Base-by-base conservation (phyloP, 768 basidiomycete genomes). In the Baorangia bicolor region DNA sequence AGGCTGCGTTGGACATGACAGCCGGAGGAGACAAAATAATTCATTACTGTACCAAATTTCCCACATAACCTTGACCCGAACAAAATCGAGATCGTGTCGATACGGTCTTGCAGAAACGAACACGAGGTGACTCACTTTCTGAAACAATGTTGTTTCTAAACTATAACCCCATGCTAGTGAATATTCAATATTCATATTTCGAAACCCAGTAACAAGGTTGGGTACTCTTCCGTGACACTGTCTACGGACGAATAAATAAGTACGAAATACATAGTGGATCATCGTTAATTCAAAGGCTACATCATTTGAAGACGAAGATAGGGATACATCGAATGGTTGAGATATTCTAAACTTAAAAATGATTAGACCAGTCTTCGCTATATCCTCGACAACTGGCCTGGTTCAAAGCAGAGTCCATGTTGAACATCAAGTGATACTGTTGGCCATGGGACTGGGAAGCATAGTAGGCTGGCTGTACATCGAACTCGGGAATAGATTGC, bases 1-100 rank as follows among this genome's bases (percentile, higher is more conserved):
- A 78, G 48, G 72, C 73, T 55, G 64, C 66, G 56, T 74, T 71
- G 37, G 75, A 72, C 80, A 78, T 71, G 58, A n/a, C 53, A 27
- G 34, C 11, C 1, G 4, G 20, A 43, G n/a, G 51, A 18, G 49
- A 33, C 47, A 37, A 30, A 44, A 23, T 23, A 20, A 27, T 25
- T 14, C 23, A 30, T 49, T 34, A 16, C 41, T 2, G 14, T 23
- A 12, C 4, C 38, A 18, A 42, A 25, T 25, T 4, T 42, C 41
- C 23, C 37, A n/a, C n/a, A n/a, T n/a, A n/a, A n/a, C n/a, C n/a
- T n/a, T n/a, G n/a, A n/a, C n/a, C n/a, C n/a, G n/a, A n/a, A n/a
- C n/a, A n/a, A n/a, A n/a, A n/a, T n/a, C n/a, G n/a, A n/a, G n/a
- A n/a, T n/a, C n/a, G n/a, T n/a, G n/a, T 38, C 20, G 39, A 40